These are phyloP conservation scores for Neurospora sp. DNA, from an alignment of 2,329 filamentous ascomycete species.

Conservation along the genomic window DNA sequence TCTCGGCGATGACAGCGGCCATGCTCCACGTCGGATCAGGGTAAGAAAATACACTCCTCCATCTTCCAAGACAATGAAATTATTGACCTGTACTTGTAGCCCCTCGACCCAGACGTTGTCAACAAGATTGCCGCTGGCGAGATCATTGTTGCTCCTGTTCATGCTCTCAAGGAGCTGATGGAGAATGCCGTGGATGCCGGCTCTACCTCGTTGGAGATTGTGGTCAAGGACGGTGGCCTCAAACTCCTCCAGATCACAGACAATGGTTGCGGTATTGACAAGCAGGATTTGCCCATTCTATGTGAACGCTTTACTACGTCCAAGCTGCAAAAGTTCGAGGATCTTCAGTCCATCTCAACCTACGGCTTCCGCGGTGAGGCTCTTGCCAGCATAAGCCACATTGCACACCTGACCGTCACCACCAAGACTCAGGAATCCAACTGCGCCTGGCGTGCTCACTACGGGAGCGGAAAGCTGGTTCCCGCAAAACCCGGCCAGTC, in stretches of 20 bases:
- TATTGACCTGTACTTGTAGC: slow-evolving; percentile 34
- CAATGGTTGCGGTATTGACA: slow-evolving; percentile 94
- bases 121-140: slow-evolving; percentile 98
- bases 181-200: slow-evolving; percentile 98
- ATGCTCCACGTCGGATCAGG: slow-evolving; percentile 37
- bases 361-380: slow-evolving; percentile 98
- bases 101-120: slow-evolving; percentile 83
- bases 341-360: slow-evolving; percentile 78
- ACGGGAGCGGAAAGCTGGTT: slow-evolving; percentile 70
- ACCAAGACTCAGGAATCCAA: slow-evolving; percentile 84
- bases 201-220: slow-evolving; percentile 77
- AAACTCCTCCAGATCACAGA: slow-evolving; percentile 96
- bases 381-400: slow-evolving; percentile 94
- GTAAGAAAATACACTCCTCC: slow-evolving; percentile 18
- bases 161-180: slow-evolving; percentile 91
- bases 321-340: slow-evolving; percentile 88
- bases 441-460: slow-evolving; percentile 84
- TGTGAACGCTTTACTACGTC: slow-evolving; percentile 97
- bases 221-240: slow-evolving; percentile 89
- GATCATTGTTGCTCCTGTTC: slow-evolving; percentile 94
- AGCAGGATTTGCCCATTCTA: slow-evolving; percentile 81
- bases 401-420: slow-evolving; percentile 89
- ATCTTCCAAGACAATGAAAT: not conserved
- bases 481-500: slow-evolving; percentile 81
- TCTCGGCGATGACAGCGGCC: slow-evolving; percentile 22